Percentiles rank a stretch among this genome's conserved stretches.
phyloP scores from a whole-genome alignment of 1,284 basidiomycete species.

The Coriolopsis trogii region DNA sequence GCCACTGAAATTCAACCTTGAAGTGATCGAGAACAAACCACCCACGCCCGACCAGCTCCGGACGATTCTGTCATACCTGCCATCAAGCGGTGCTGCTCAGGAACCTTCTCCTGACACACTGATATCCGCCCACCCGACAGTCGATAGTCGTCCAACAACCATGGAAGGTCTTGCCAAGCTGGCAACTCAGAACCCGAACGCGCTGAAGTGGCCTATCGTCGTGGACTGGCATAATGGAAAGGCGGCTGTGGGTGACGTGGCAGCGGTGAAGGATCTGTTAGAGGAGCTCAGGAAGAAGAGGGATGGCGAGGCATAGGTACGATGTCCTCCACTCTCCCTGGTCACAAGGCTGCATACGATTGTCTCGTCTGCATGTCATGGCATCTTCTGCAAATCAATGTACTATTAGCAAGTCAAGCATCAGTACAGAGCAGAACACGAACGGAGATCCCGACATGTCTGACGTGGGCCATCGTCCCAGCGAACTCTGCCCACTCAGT shows the following conservation, averaged over 20 bases:
- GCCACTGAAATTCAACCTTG: conserved; percentile 70
- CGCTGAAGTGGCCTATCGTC: conserved; percentile 71
- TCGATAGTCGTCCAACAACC: conserved; percentile 44
- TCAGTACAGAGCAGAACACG: too few species aligned
- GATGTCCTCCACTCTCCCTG: too few species aligned
- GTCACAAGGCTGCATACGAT: neutral
- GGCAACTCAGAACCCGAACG: conserved; percentile 52
- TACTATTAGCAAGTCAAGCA: too few species aligned
- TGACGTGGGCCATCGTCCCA: too few species aligned
- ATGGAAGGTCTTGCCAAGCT: conserved; percentile 51
- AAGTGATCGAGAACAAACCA: conserved; percentile 63
- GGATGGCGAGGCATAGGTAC: conserved; percentile 55
- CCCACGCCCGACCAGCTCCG: conserved; percentile 70
- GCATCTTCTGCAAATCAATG: too few species aligned
- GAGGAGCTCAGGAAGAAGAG: conserved; percentile 63
- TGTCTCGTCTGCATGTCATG: neutral
- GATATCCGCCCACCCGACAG: conserved; percentile 58
- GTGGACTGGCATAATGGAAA: conserved; percentile 77
- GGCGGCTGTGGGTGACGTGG: conserved; percentile 66
- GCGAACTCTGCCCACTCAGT: too few species aligned
- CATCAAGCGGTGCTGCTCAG: conserved; percentile 32
- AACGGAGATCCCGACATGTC: too few species aligned
- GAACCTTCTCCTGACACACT: conserved; percentile 42
- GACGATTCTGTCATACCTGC: conserved; percentile 66
- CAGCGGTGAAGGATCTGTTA: conserved; percentile 64